Percentiles rank a stretch among this genome's conserved stretches.
Evolutionary conservation across 2,329 filamentous ascomycete species (phyloP).

Genomic region (Pseudomassariella vexata): DNA sequence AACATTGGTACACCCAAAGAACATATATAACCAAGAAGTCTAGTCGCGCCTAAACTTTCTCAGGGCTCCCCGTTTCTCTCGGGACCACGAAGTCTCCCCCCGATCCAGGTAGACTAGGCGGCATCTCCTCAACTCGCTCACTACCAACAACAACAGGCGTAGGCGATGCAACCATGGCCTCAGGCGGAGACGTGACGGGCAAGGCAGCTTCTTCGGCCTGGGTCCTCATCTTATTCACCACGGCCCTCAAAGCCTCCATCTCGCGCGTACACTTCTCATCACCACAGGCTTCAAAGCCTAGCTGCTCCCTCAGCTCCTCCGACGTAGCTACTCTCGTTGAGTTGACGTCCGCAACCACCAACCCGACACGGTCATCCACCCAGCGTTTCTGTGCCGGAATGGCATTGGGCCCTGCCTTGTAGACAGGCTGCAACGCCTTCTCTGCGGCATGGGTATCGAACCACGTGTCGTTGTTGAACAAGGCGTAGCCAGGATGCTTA

Average conservation of each 20-base stretch:
- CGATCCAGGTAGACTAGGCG: no score
- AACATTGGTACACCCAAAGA: no score
- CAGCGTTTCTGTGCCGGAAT: not conserved
- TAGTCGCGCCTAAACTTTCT: no score
- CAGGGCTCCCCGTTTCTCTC: no score
- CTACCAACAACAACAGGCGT: no score
- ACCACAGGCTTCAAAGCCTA: constrained; percentile 2
- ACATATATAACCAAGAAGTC: no score
- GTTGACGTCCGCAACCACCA: constrained; percentile 1
- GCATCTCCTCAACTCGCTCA: no score
- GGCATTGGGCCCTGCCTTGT: not conserved
- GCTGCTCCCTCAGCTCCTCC: constrained; percentile 2
- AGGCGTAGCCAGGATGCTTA: constrained; percentile 2
- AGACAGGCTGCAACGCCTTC: no score
- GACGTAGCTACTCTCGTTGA: not conserved
- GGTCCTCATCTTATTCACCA: not conserved
- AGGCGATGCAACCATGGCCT: no score
- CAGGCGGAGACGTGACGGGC: no score
- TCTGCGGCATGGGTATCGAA: not conserved
- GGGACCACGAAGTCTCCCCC: no score
- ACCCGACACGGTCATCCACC: not conserved
- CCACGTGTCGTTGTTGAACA: constrained; percentile 4
- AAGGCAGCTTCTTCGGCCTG: no score
- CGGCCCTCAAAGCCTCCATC: not conserved
- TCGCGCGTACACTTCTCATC: constrained; percentile 1